Percentiles rank a stretch among this genome's conserved stretches.
Conservation (phyloP, 352 stramenopile species). For the Phytophthora aleatoria region DNA sequence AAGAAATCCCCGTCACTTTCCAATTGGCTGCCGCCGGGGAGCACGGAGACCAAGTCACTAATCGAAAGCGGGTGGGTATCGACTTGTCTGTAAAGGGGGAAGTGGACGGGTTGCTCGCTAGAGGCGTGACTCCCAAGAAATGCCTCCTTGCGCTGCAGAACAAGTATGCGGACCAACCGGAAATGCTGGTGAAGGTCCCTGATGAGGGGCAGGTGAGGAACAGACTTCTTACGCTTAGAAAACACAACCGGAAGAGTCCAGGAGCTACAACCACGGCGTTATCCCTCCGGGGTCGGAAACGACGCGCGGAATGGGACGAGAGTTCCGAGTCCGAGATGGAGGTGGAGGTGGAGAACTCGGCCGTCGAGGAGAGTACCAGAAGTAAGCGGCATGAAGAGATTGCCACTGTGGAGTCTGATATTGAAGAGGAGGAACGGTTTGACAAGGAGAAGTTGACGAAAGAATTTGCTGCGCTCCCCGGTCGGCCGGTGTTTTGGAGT, state of each 20-base stretch:
- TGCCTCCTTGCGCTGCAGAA: conserved; percentile 14
- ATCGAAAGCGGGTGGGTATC: conserved; percentile 21
- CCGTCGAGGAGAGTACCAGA: not conserved
- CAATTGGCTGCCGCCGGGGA: conserved; percentile 12
- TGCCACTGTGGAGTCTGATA: not conserved
- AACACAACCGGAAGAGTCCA: conserved; percentile 4
- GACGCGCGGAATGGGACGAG: conserved; percentile 3
- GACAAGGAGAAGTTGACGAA: conserved; percentile 31
- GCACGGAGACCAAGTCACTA: conserved; percentile 21
- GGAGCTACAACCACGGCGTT: not conserved
- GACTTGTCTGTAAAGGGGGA: conserved; percentile 21
- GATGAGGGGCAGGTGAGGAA: conserved; percentile 23
- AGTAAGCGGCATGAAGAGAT: not conserved
- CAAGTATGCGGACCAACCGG: conserved; percentile 25
- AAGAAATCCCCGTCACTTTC: conserved; percentile 32
- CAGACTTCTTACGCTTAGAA: conserved; percentile 22
- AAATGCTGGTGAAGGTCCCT: conserved; percentile 26
- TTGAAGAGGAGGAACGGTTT: conserved; percentile 9
- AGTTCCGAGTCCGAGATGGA: conserved; percentile 9
- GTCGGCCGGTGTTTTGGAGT: conserved; percentile 34
- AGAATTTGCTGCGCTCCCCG: conserved; percentile 26
- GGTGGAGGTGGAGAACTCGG: not conserved
- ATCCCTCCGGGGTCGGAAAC: not conserved
- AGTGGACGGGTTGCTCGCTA: conserved; percentile 21
- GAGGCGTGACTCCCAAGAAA: conserved; percentile 8